Evolutionary conservation across 1,284 basidiomycete species (phyloP), one percentile per base, ranked within the genome.

Genomic region (Ustilago bromivora): DNA sequence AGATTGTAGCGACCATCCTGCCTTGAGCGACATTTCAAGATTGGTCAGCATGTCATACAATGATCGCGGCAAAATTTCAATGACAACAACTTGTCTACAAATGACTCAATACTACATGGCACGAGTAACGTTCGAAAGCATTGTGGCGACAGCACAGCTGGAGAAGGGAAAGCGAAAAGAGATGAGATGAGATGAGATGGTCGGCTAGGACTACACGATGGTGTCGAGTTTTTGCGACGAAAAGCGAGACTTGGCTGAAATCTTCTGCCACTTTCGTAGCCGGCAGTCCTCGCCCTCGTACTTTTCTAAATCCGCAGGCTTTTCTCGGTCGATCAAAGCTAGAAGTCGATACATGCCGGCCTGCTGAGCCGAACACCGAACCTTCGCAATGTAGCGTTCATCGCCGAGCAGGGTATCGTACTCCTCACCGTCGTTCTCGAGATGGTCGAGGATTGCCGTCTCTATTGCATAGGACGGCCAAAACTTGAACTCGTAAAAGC

Each of bases 1-100:
- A 88, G 40, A 87, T 95, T 55, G 92, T 94, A 34, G 93, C 93
- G n/a, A 95, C 94, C 3, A 91, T 95, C 65, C 79, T 94, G 91
- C 78, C 84, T 35, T 85, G 47, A 57, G 28, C 9, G 11, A 4
- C 28, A 31, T 32, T 2, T 51, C 49, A 32, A 12, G 31, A 9
- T 49, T n/a, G n/a, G 11, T 35, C 52, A 31, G 19, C 32, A 56
- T 40, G 35, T 55, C 53, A 34, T 34, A 52, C 17, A n/a, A 34
- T 51, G 28, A 51, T 31, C 23, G 28, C 23, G 49, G 31, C 49
- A 10, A 32, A 23, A 23, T 11, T 28, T 49, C 11, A 51, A 28
- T 51, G 23, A 19, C 8, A 46, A 46, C 15, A n/a, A 31, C 12
- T 31, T 31, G 6, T 23, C 1, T 51, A 31, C 49, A 32, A 31